Percentiles rank a stretch among this genome's conserved stretches.
These are phyloP conservation scores for Lactifluus piperatus DNA, from an alignment of 768 basidiomycete species.

Conservation along the genomic window DNA sequence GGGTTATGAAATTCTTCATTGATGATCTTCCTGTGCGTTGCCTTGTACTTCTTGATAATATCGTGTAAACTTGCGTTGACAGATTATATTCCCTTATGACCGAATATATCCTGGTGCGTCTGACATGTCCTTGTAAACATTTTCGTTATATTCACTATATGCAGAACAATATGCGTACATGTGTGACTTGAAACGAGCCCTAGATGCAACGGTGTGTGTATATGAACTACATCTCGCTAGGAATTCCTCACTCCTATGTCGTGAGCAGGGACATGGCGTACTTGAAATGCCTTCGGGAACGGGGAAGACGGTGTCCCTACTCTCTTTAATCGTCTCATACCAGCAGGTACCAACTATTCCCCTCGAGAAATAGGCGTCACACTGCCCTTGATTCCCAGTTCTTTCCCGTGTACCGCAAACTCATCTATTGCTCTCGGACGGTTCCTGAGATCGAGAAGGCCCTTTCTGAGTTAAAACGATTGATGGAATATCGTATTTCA, in stretches of 20 bases:
- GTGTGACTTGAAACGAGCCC: conserved; percentile 94
- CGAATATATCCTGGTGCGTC: conserved; percentile 86
- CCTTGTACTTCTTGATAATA: not conserved
- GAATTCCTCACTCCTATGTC: not conserved
- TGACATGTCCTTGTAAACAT: not conserved
- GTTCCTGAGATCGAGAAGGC: conserved; percentile 99
- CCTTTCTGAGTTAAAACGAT: conserved; percentile 83
- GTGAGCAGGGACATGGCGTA: conserved; percentile 87
- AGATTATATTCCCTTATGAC: conserved; percentile 92
- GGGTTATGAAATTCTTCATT: conserved; percentile 30
- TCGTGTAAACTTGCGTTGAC: not conserved
- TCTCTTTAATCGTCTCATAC: conserved; percentile 95
- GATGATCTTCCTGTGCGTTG: conserved; percentile 38
- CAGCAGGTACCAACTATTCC: conserved; percentile 62
- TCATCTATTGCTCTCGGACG: conserved; percentile 98
- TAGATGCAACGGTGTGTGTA: conserved; percentile 80
- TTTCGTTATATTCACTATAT: conserved; percentile 5
- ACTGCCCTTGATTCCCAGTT: conserved; percentile 43
- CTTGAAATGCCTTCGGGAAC: conserved; percentile 99
- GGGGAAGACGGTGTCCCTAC: conserved; percentile 93
- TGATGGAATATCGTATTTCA: conserved; percentile 81
- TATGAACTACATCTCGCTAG: not conserved
- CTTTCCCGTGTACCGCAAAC: conserved; percentile 84
- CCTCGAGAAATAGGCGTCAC: not conserved
- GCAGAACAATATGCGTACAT: conserved; percentile 98